A percentile compares a stretch with the other conserved stretches of the same genome.
These are phyloP conservation scores for Hypsizygus ulmarius DNA, from an alignment of 1,284 basidiomycete genomes.

Conservation along the genomic window DNA sequence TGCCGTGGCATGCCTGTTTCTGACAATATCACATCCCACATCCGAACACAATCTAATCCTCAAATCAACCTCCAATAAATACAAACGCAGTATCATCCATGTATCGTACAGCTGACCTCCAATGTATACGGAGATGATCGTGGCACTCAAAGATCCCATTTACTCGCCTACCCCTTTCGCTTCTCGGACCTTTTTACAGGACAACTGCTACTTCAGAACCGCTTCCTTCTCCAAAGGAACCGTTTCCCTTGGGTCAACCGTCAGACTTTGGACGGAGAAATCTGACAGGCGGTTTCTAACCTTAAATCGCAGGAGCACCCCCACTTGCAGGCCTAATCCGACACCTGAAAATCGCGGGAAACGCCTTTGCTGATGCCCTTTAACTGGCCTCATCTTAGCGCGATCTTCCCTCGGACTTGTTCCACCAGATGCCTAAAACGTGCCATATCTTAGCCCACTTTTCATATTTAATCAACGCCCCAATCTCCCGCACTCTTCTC, in stretches of 20 bases:
- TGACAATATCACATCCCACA: slow-evolving; percentile 16
- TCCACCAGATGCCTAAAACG: too few relatives aligned
- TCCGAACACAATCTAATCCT: slow-evolving; percentile 1
- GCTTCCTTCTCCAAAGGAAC: slow-evolving; percentile 14
- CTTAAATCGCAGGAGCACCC: slow-evolving; percentile 12
- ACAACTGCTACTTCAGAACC: slow-evolving; percentile 4
- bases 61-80: slow-evolving; percentile 3
- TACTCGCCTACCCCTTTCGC: slow-evolving; percentile 16
- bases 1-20: slow-evolving; percentile 32
- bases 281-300: slow-evolving; percentile 16
- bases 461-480: too few relatives aligned
- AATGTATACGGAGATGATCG: slow-evolving; percentile 30
- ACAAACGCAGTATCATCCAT: too few relatives aligned
- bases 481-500: too few relatives aligned
- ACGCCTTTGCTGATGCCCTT: slow-evolving; percentile 9
- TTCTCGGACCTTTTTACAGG: slow-evolving; percentile 9
- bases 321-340: slow-evolving; percentile 3
- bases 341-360: slow-evolving; percentile 4
- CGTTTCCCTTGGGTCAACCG: slow-evolving; percentile 10
- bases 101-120: too few relatives aligned
- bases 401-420: too few relatives aligned
- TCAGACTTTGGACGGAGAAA: slow-evolving; percentile 18
- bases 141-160: slow-evolving; percentile 24
- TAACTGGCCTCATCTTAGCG: slow-evolving; percentile 6
- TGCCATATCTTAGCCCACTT: too few relatives aligned